Base-by-base conservation (phyloP, 345 rosid genomes). In the Durio zibethinus region DNA sequence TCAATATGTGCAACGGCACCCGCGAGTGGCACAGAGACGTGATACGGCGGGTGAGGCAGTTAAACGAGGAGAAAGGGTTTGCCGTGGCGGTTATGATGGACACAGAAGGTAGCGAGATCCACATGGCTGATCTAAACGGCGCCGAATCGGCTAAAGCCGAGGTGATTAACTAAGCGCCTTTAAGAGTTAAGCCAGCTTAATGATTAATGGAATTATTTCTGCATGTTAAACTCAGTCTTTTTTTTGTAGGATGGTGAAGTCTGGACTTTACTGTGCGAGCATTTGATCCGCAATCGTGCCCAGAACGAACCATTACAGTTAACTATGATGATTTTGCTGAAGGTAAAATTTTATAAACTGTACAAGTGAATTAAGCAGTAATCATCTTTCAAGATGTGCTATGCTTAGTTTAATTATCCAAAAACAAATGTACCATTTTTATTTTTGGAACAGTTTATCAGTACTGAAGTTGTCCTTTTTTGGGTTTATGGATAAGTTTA, bases 71-170 rank as follows among this genome's bases (percentile, higher is more conserved):
- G 85, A 89, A 86, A 80, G 92, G 91, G 0, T 89, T 79, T 57
- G 89, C 88, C 7, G 87, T 90, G 23, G 92, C 94, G 33, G 78
- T 90, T 50, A 90, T 90, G 92, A 90, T 89, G 92, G 94, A 86
- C 75, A 89, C 89, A 9, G 87, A 90, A 82, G 91, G 94, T 27
- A 90, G 92, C 47, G 92, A 87, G 87, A 90, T 90, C 72, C 90
- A 85, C 76, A 90, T 90, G 92, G 91, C 87, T 7, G 94, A 90
- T 74, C 88, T 89, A 2, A 90, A 88, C 14, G 91, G 88, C 16
- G 89, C 88, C 21, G 38, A 89, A 60, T 90, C 89, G 31, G 86
- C 76, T 47, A 90, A 89, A 77, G 92, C 90, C 10, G 91, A 90
- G 90, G 94, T 89, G 76, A 38, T 42, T 67, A 43, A 1, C 2